These are phyloP conservation scores for Ophiosphaerella herpotricha DNA, from an alignment of 2,329 filamentous ascomycete genomes.

Conservation along the genomic window DNA sequence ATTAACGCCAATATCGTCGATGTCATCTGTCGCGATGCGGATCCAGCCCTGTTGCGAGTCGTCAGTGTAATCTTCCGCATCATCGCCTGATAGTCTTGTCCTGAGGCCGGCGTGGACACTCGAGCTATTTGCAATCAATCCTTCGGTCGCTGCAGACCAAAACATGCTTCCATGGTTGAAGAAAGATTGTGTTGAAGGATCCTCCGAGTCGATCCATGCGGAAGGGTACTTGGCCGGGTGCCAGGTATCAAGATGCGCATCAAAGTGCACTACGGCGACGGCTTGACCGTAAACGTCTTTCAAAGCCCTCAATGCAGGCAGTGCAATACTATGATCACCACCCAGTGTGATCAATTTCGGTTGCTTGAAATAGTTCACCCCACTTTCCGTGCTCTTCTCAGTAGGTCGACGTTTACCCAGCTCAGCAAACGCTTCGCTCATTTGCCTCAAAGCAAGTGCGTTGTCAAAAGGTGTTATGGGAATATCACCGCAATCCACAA, in stretches of 20 bases:
- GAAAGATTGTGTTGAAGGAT: conserved; percentile 65
- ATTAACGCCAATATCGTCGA: conserved; percentile 76
- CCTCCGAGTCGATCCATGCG: conserved; percentile 64
- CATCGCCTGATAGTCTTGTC: conserved; percentile 71
- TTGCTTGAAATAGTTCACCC: conserved; percentile 48
- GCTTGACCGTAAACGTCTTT: conserved; percentile 51
- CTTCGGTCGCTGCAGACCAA: conserved; percentile 83
- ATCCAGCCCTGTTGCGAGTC: conserved; percentile 74
- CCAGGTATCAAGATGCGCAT: conserved; percentile 81
- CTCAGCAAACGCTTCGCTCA: conserved; percentile 79
- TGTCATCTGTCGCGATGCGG: conserved; percentile 81
- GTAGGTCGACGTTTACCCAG: conserved; percentile 58
- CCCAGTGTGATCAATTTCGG: conserved; percentile 56
- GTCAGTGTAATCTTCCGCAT: conserved; percentile 73
- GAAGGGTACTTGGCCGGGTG: conserved; percentile 79
- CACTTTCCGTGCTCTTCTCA: conserved; percentile 42
- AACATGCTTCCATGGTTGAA: conserved; percentile 94
- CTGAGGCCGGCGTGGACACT: conserved; percentile 84
- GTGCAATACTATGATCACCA: conserved; percentile 57
- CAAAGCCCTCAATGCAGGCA: conserved; percentile 56
- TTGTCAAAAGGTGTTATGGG: conserved; percentile 89
- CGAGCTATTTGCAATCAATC: conserved; percentile 72
- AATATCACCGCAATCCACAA: conserved; percentile 90
- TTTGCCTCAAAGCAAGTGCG: conserved; percentile 76
- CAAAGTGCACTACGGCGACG: conserved; percentile 57